These are phyloP conservation scores for Letharia lupina DNA, from an alignment of 495 filamentous ascomycete species.

Conservation along the genomic window DNA sequence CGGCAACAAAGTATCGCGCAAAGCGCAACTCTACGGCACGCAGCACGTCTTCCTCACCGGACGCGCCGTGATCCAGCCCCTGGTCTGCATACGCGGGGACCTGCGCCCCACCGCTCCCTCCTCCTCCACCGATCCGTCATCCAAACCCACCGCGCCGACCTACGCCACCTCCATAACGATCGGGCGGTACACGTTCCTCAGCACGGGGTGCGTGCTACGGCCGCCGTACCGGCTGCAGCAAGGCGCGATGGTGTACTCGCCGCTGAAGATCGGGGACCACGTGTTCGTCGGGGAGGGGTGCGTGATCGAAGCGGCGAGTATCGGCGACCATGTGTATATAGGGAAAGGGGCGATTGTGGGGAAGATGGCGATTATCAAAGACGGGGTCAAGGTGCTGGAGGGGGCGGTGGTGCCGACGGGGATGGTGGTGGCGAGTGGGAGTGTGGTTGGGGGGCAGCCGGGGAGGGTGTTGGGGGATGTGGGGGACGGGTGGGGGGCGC, in stretches of 20 bases:
- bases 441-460: conserved; percentile 55
- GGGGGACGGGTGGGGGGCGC: conserved; percentile 21
- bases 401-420: conserved; percentile 71
- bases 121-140: conserved; percentile 15
- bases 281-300: conserved; percentile 72
- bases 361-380: conserved; percentile 82
- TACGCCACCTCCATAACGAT: conserved; percentile 59
- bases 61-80: conserved; percentile 86
- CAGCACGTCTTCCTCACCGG: conserved; percentile 97
- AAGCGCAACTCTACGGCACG: conserved; percentile 80
- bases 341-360: conserved; percentile 65
- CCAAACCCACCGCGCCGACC: conserved; percentile 20
- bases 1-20: conserved; percentile 95
- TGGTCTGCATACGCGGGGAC: conserved; percentile 88
- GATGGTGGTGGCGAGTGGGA: conserved; percentile 87
- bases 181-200: conserved; percentile 81
- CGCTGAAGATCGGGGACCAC: conserved; percentile 86
- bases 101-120: conserved; percentile 42
- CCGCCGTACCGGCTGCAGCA: conserved; percentile 67
- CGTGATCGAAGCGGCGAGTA: conserved; percentile 66
- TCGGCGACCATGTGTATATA: conserved; percentile 78
- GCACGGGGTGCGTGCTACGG: conserved; percentile 59
- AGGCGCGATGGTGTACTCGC: conserved; percentile 56
- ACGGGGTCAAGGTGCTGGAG: conserved; percentile 76
- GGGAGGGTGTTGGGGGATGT: conserved; percentile 33